Evolutionary conservation across 2,329 filamentous ascomycete genomes (phyloP).

Genomic region (Cladosporium sp.): DNA sequence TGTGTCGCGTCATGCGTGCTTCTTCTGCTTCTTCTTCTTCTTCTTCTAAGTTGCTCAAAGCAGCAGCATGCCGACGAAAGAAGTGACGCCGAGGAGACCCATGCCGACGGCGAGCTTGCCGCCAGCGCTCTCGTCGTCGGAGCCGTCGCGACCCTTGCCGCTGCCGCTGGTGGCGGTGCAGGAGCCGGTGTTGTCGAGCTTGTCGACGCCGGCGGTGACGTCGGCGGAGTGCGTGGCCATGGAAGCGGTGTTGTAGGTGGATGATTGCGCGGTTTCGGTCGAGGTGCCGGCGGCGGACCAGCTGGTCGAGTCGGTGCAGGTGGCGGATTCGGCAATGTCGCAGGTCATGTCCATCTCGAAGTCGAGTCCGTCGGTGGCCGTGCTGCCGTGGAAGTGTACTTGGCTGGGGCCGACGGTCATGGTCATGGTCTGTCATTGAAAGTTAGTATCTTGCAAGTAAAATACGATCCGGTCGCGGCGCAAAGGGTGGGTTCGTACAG

Average conservation of each 20-base stretch:
- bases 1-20: background rate
- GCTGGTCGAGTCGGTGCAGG: constrained; percentile 13
- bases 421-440: constrained; percentile 1
- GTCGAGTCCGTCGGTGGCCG: constrained; percentile 6
- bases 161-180: constrained; percentile 4
- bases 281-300: constrained; percentile 9
- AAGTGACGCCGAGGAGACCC: constrained; percentile 8
- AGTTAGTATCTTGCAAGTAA: background rate
- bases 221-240: constrained; percentile 9
- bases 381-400: constrained; percentile 7
- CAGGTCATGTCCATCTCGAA: constrained; percentile 12
- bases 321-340: constrained; percentile 7
- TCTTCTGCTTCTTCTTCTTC: no score
- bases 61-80: constrained; percentile 13
- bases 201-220: constrained; percentile 7
- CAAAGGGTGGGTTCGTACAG: background rate
- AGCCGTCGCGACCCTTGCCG: background rate
- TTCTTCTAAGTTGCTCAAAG: constrained; percentile 2
- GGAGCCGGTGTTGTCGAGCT: constrained; percentile 4
- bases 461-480: background rate
- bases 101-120: constrained; percentile 11
- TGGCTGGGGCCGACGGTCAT: constrained; percentile 13
- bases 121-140: constrained; percentile 1
- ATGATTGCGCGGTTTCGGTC: constrained; percentile 6
- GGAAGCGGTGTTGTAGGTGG: constrained; percentile 2